Evolutionary conservation across 129 eudicot genomes (phyloP), one percentile per base, ranked within the genome.

Genomic region (Centella asiatica): DNA sequence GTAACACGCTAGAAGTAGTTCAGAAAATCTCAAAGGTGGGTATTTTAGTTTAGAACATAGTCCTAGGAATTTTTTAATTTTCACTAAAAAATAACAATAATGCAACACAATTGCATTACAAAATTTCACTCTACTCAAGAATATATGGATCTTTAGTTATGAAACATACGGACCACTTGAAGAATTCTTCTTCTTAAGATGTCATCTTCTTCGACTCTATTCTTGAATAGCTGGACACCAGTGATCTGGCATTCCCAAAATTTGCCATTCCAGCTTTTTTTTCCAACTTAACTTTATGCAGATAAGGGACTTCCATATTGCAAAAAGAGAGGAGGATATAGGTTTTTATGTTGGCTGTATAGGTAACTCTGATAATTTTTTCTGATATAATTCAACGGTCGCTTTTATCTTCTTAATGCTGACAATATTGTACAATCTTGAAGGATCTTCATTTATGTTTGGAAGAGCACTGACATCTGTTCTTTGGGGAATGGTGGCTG

Each of bases 281-380:
- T 62, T 65, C 34, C 11, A 28, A 3, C 11, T 29, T 27, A 69
- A 22, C 28, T 33, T 40, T 28, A 60, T 65, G 62, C 72, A 92
- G 99, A 26, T 93, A 59, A 84, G 85, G 73, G 99, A 93, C 73
- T 87, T 93, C 44, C 80, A 87, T 54, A 73, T 93, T 64, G 89
- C 99, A 4, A 61, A 84, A 45, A 72, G 65, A 64, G 96, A 88
- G 58, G 89, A 87, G 70, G 89, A 93, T 64, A 88, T 93, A 45
- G 79, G 96, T 65, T 84, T 68, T 72, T 93, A 87, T 78, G 99
- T 95, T 40, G 99, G 96, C 28, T 93, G 76, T 74, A 74, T 92
- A 15, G 98, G 97, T 90, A 59, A 45, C 81, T 50, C 44, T n/a
- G n/a, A n/a, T n/a, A 9, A 20, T 32, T 64, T 51, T 17, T 53